Base-by-base conservation (phyloP, 805 yeast species). In the Brettanomyces custersianus region DNA sequence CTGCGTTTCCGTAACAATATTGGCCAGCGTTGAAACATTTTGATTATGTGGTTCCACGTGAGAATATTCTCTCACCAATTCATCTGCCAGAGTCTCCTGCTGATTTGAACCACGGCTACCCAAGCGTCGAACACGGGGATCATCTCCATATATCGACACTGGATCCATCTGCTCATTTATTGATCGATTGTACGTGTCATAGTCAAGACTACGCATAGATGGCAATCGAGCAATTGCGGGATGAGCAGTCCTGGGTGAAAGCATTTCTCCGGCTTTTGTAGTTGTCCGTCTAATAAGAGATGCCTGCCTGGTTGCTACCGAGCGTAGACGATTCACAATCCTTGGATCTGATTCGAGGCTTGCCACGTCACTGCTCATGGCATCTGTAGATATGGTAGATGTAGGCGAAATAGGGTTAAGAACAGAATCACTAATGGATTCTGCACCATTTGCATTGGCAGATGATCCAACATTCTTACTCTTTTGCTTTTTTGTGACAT, bases 31-130 rank as follows among this genome's bases (percentile, higher is more conserved):
- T 2, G 62, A 40, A 24, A 47, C 44, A 27, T 51, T 44, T 32
- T 46, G 43, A 39, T 61, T 59, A 39, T 41, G 57, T 3, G 59
- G 58, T 32, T 60, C 63, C 4, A 42, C 46, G 12, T 54, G 51
- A 8, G 65, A 59, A 36, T 57, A 59, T 39, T 61, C 65, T 34
- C 57, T 44, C 13, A 59, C 50, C 25, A 59, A 34, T 20, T 54
- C 59, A 23, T 51, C 45, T 10, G 49, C 49, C n/a, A 54, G 37
- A 1, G 59, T 44, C 4, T 48, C 12, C n/a, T 20, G 21, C 12
- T 33, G 19, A 24, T 18, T 21, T 15, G 22, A 12, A 9, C 24
- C 18, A 10, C 30, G 17, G 10, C 13, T 26, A n/a, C n/a, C n/a
- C n/a, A n/a, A n/a, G 15, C n/a, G 28, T 2, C 18, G 24, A 18